Conservation (phyloP, 73 alveolate genomes). For the Tetrahymena borealis region DNA sequence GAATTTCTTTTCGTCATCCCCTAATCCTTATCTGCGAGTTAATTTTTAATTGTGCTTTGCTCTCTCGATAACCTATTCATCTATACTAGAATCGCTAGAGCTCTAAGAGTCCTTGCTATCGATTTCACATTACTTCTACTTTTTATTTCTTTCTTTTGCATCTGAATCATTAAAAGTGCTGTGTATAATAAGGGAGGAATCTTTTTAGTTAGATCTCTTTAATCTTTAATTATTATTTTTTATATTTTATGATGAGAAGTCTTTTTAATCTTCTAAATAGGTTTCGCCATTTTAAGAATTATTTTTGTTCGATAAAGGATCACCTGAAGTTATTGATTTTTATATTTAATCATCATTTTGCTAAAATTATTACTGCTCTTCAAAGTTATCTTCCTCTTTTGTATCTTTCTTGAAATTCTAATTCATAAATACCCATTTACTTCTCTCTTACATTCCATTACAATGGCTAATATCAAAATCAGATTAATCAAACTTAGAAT, state of each 20-base stretch:
- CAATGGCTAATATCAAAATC: background rate
- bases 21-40: background rate
- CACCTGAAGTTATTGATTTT: too few species aligned
- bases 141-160: background rate
- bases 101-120: background rate
- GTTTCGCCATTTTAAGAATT: too few species aligned
- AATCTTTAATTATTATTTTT: too few species aligned
- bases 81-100: background rate
- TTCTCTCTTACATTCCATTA: background rate
- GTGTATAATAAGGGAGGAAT: too few species aligned
- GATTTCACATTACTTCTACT: background rate
- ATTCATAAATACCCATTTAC: background rate
- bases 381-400: background rate
- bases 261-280: too few species aligned
- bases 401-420: background rate
- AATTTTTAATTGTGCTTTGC: background rate
- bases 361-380: background rate
- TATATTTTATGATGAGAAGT: too few species aligned
- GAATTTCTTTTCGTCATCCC: background rate
- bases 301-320: too few species aligned
- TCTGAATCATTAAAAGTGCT: background rate
- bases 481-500: background rate
- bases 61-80: background rate
- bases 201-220: too few species aligned
- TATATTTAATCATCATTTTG: too few species aligned